Evolutionary conservation across 2,329 filamentous ascomycete species (phyloP), one percentile per base, ranked within the genome.

Genomic region (Pseudocercospora vitis): DNA sequence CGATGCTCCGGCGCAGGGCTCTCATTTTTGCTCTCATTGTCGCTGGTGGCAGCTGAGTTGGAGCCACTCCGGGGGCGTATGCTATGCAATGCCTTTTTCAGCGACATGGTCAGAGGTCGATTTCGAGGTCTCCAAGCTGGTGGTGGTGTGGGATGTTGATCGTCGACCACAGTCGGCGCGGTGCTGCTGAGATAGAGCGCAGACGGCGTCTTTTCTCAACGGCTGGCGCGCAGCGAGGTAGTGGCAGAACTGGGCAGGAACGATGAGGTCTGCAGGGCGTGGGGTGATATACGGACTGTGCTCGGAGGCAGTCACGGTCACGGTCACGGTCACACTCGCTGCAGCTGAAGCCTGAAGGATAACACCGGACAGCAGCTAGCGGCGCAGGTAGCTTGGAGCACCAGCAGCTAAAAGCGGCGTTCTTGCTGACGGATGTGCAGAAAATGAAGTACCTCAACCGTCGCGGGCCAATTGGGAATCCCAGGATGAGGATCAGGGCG

Each of bases 81-180:
- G 47, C 70, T 73, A 59, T 65, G 69, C 64, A 78, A 66, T 23
- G 73, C 75, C 64, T 76, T 77, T 62, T 77, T 77, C 60, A 78
- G 72, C 49, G 74, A 73, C 60, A 62, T 62, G 50, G 40, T 42
- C 50, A 18, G 45, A 14, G 24, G 44, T 14, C 7, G 26, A 8
- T 24, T 7, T 49, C 12, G 19, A 35, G 26, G n/a, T n/a, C 37
- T 32, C 19, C 7, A 7, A n/a, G 32, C 21, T 23, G 32, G 32
- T 49, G 16, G 24, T 3, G 12, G 37, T 11, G 19, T 21, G 37
- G n/a, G 37, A 24, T 40, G 7, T 40, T 16, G 37, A 1, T 3
- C 18, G 16, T 24, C 9, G 37, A 19, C 19, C 18, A 40, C 18
- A 19, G 18, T 40, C 8, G 12, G 14, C 19, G 37, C 18, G 24